Evolutionary conservation across 2,329 filamentous ascomycete genomes (phyloP), one percentile per base, ranked within the genome.

Genomic region (Davidsoniella virescens): DNA sequence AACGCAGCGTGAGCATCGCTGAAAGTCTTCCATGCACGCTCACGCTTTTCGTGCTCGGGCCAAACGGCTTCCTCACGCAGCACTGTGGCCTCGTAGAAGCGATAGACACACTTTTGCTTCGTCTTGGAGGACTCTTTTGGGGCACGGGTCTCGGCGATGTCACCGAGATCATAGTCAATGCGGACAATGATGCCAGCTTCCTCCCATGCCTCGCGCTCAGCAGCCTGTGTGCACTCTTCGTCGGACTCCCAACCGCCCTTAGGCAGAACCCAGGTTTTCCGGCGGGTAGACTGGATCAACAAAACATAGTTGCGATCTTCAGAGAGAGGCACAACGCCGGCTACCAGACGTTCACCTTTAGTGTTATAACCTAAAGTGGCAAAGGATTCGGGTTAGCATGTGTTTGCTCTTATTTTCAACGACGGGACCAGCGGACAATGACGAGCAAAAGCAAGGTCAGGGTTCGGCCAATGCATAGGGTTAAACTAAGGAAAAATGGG

Each of bases 201-300:
- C 69, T 96, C 92, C 92, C 92, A 96, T 54, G 92, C 92, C 66
- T 98, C 92, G 57, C 92, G 71, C 71, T 82, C 67, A 51, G 92
- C 92, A 52, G 92, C 85, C 63, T 90, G 77, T 55, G 83, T 78
- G 55, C 85, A 92, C 55, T 81, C 77, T 68, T 98, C 92, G 65
- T 98, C 92, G 33, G 80, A 82, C 66, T 98, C 92, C 88, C 92
- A 98, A 54, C 92, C 92, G 62, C 92, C 92, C 65, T 98, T 98
- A 54, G 92, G 92, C 53, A 98, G 73, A 41, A 98, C 92, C 92
- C 92, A 98, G 59, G 85, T 86, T 64, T 86, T 86, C 59, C 87
- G 82, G 56, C 86, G 78, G 48, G 85, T 90, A 50, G 87, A 94
- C 69, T 95, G 87, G 59, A 96, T 94, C 58, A 98, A 73, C 58